Percentiles rank a stretch among this genome's conserved stretches.
phyloP scores from a whole-genome alignment of 495 filamentous ascomycete genomes.

The Bombardia bombarda region DNA sequence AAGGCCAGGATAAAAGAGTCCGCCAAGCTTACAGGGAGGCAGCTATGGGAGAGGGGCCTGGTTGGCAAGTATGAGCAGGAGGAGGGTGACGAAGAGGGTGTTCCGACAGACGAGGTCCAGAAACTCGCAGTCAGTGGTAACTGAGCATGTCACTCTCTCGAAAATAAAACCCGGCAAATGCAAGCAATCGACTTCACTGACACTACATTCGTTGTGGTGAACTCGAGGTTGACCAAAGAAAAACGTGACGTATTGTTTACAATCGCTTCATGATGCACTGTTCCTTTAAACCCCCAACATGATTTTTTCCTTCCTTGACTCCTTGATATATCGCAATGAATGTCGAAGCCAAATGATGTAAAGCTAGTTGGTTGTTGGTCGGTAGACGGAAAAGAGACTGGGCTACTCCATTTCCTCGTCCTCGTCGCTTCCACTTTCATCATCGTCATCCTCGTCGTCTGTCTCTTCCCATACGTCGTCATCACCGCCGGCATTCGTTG shows the following conservation, averaged over 20 bases:
- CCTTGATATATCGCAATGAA: constrained; percentile 10
- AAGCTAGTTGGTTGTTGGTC: too few species aligned
- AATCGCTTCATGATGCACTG: neutral
- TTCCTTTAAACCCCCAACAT: constrained; percentile 1
- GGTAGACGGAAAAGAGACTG: neutral
- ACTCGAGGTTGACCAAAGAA: too few species aligned
- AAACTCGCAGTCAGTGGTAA: constrained; percentile 54
- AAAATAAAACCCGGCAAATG: too few species aligned
- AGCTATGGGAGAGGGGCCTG: constrained; percentile 79
- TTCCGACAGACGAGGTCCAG: constrained; percentile 50
- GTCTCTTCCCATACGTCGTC: constrained; percentile 41
- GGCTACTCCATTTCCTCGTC: constrained; percentile 22
- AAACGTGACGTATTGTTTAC: too few species aligned
- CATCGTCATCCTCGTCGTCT: constrained; percentile 16
- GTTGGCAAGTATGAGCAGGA: constrained; percentile 69
- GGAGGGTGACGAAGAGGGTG: constrained; percentile 45
- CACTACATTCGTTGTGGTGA: too few species aligned
- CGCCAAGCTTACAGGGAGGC: constrained; percentile 61
- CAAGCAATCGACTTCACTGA: too few species aligned
- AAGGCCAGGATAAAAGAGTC: constrained; percentile 62
- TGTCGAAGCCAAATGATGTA: constrained; percentile 6
- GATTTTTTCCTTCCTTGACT: constrained; percentile 15
- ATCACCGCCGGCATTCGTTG: constrained; percentile 41
- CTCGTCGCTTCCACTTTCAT: constrained; percentile 16
- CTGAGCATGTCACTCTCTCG: constrained; percentile 1